Base-by-base conservation (phyloP, 2,329 filamentous ascomycete species). In the Microcyclosporella mali region DNA sequence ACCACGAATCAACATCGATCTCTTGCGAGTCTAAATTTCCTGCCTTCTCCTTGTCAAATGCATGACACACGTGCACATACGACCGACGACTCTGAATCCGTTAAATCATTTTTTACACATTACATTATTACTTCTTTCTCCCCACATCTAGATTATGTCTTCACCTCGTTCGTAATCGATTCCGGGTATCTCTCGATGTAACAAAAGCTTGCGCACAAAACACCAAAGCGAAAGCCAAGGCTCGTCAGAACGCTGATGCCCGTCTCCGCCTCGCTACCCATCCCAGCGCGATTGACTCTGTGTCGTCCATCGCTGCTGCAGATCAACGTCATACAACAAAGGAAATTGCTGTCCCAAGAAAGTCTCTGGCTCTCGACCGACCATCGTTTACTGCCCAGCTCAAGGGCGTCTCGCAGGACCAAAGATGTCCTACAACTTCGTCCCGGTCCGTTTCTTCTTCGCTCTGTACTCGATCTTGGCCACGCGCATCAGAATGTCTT, bases 401-500 rank as follows among this genome's bases (percentile, higher is more conserved):
- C n/a, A 11, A 34, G 16, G n/a, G 14, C 32, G 10, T 15, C 17
- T 25, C 21, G 4, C 21, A 25, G 18, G 17, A 12, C 15, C 9
- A 34, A 15, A 11, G 32, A 11, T 25, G 21, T 28, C 15, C 30
- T 33, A 33, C 10, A 28, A 32, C 21, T 31, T 41, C 10, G 21
- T 32, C 4, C 39, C 39, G 31, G 7, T 52, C 46, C 59, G 59
- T 70, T 78, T 70, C 71, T 75, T 69, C 62, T 77, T 70, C 57
- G 78, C 69, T 70, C 85, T 94, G 78, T 85, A 95, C 68, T 97
- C 90, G 11, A 86, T 81, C 60, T 83, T 83, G 18, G 88, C 82
- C 45, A 95, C 87, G 57, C 82, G 83, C 87, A 98, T 94, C 57
- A 98, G 74, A 45, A 94, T 68, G 62, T 97, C 88, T 60, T 95